Percentiles rank a stretch among this genome's conserved stretches.
Conservation (phyloP, 306 rosid species). For the Coriaria nepalensis region DNA sequence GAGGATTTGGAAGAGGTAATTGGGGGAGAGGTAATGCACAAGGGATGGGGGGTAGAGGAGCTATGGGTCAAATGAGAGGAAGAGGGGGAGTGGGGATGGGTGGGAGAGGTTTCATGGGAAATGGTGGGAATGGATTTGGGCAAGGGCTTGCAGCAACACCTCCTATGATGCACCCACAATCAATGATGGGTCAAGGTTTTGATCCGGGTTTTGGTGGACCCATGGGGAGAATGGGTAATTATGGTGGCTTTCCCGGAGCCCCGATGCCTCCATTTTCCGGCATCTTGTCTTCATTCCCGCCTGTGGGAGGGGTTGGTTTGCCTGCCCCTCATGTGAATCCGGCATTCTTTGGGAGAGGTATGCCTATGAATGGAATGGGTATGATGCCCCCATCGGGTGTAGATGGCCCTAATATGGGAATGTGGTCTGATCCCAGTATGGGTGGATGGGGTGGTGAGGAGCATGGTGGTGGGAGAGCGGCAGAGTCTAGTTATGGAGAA, state of each 20-base stretch:
- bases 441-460: conserved; percentile 92
- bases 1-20: conserved; percentile 78
- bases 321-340: conserved; percentile 99
- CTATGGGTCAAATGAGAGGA: conserved; percentile 64
- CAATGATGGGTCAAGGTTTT: conserved; percentile 92
- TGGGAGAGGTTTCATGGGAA: conserved; percentile 86
- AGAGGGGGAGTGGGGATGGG: conserved; percentile 83
- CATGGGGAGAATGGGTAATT: conserved; percentile 82
- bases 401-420: conserved; percentile 94
- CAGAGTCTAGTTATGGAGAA: conserved; percentile 92
- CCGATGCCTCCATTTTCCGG: conserved; percentile 79
- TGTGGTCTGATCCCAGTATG: conserved; percentile 95
- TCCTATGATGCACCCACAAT: conserved; percentile 69
- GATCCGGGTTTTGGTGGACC: conserved; percentile 91
- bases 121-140: conserved; percentile 85
- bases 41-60: conserved; percentile 82
- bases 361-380: conserved; percentile 95
- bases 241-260: conserved; percentile 93
- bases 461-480: conserved; percentile 79
- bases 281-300: conserved; percentile 66
- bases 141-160: conserved; percentile 81
- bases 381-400: conserved; percentile 81
- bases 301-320: conserved; percentile 77
- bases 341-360: conserved; percentile 92
- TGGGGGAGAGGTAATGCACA: conserved; percentile 81